Base-by-base conservation (phyloP, 1,284 basidiomycete species). In the Neotropicomus parvogracilis region DNA sequence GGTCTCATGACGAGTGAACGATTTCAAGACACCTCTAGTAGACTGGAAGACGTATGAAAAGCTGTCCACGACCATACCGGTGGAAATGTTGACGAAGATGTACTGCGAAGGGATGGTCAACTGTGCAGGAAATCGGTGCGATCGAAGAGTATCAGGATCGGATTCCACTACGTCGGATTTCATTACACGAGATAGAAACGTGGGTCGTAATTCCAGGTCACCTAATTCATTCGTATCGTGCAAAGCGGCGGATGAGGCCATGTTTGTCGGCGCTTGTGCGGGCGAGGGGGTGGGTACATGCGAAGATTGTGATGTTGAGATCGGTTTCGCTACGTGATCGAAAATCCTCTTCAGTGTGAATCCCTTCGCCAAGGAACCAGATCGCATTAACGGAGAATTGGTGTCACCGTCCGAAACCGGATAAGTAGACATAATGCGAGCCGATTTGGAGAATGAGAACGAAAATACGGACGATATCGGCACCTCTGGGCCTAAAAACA, bases 1-100 rank as follows among this genome's bases (percentile, higher is more conserved):
- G 81, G 95, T 93, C 62, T 95, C 87, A 58, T 92, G 88, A 40
- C 95, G 80, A 19, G 86, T 89, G 37, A 98, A 84, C 0, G 87
- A 84, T 47, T 85, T 88, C 39, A 61, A 20, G 24, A 85, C 80
- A n/a, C 87, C 86, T 17, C 90, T 88, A 45, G 90, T 80, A 44
- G 81, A 77, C 67, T 97, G 93, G 70, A 95, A 95, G 9, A 98
- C 91, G 67, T 95, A 97, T 17, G 92, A 91, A 67, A 99, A 98
- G 63, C 90, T 97, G 67, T 98, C 89, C 59, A 98, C 94, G 48
- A 98, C 90, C 54, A 95, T 91, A 87, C 88, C 89, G 70, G 89
- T 92, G 67, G 94, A 94, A 81, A 95, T 85, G 73, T 97, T 97
- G 58, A 92, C 80, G 71, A 98, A 95, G 59, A 95, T 92, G 64